Evolutionary conservation across 805 yeast genomes (phyloP).

Genomic region (Metschnikowia vanudenii): DNA sequence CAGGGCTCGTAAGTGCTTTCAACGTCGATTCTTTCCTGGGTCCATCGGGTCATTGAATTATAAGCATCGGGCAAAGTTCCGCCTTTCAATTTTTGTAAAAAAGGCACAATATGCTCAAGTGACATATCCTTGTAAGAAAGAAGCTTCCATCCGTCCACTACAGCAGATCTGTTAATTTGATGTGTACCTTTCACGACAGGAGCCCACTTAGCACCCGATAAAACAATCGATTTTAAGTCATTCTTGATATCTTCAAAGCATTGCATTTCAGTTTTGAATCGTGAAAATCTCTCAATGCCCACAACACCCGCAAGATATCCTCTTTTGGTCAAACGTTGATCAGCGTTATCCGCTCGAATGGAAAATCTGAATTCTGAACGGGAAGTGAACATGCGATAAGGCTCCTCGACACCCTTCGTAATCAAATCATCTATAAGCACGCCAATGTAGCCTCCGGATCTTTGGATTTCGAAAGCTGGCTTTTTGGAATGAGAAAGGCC

Average conservation of each 20-base stretch:
- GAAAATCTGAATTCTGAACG: conserved; percentile 90
- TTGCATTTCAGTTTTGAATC: conserved; percentile 43
- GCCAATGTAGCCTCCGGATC: conserved; percentile 89
- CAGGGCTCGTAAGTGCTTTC: conserved; percentile 85
- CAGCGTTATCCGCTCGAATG: conserved; percentile 93
- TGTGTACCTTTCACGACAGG: conserved; percentile 43
- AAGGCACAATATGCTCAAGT: conserved; percentile 31
- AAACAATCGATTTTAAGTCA: conserved; percentile 43
- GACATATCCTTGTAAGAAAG: conserved; percentile 51
- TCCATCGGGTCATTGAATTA: conserved; percentile 32
- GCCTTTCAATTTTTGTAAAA: conserved; percentile 23
- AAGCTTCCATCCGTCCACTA: conserved; percentile 65
- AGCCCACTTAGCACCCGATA: conserved; percentile 67
- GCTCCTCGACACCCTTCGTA: conserved; percentile 95
- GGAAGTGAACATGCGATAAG: conserved; percentile 97
- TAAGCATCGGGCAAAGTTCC: conserved; percentile 27
- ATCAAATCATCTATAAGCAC: conserved; percentile 91
- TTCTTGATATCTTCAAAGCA: conserved; percentile 45
- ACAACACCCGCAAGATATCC: conserved; percentile 73
- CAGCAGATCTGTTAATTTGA: conserved; percentile 42
- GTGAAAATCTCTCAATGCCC: conserved; percentile 52
- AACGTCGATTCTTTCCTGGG: conserved; percentile 61
- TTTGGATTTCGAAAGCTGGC: conserved; percentile 51
- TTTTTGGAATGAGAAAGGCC: conserved; percentile 52
- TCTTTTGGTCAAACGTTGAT: conserved; percentile 68